Base-by-base conservation (phyloP, 1,139 yeast species). In the Kodamaea derodonti region DNA sequence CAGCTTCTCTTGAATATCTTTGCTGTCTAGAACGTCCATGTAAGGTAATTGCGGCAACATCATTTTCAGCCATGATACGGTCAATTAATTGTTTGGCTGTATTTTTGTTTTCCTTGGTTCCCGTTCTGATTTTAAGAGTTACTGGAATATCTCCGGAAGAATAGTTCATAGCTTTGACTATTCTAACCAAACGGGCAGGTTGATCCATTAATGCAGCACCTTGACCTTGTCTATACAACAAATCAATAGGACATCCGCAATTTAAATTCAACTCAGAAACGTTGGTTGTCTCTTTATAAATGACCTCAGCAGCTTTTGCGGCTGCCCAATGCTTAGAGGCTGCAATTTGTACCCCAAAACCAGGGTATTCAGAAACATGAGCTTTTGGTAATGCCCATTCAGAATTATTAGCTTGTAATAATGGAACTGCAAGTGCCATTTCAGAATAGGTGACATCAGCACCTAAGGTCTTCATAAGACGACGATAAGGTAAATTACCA, bases 381-480 rank as follows among this genome's bases (percentile, higher is more conserved):
- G 96, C 95, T 50, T 92, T 84, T 18, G 97, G 88, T 33, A 92
- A 69, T 0, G 99, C 99, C 99, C 99, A 92, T 60, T 92, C 99
- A 2, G 95, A 78, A 54, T 87, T 86, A 26, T 83, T 76, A 14
- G 97, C 98, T 55, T 86, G 95, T 28, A 92, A 66, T 36, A 92
- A 65, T 1, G 98, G 97, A 31, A 85, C 65, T 1, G 88, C 66
- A 28, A 92, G 71, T 0, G 97, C 97, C 98, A 92, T 94, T 62
- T 92, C 99, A 31, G 92, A 76, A 56, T 86, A 92, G 0, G 98
- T 92, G 12, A 90, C 75, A 51, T 92, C 97, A 4, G 96, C 95
- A 17, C 97, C 97, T 25, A 87, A 63, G 1, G 82, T 72, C 51
- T 83, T 84, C 97, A 94, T 92, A 40, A 94, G 71, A 46, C 97